These are phyloP conservation scores for Aspergillus fructus DNA, from an alignment of 2,329 filamentous ascomycete genomes.

Conservation along the genomic window DNA sequence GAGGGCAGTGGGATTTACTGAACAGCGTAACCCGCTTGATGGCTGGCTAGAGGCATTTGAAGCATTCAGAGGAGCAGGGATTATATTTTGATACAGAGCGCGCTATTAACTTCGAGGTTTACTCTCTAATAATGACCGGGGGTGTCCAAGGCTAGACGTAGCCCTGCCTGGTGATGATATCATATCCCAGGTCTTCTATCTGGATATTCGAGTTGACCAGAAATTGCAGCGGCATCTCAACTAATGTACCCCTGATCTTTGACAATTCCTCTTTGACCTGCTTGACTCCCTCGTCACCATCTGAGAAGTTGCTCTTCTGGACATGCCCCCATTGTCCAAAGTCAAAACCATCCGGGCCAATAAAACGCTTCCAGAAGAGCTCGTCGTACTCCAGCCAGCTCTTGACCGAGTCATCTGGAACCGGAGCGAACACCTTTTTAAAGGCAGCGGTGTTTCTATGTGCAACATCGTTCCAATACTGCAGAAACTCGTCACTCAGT, in stretches of 20 bases:
- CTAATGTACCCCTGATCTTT: not conserved
- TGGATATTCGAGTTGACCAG: not conserved
- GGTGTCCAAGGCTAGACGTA: not conserved
- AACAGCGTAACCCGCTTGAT: conserved; percentile 37
- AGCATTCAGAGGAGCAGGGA: conserved; percentile 41
- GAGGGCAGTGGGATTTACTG: conserved; percentile 40
- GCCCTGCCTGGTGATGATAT: not conserved
- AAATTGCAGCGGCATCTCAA: not conserved
- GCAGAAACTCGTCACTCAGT: not conserved
- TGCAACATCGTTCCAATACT: not conserved
- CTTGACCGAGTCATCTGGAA: not conserved
- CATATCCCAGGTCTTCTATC: not conserved
- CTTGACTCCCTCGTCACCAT: not conserved
- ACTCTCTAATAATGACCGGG: not conserved
- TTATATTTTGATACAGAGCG: conserved; percentile 36
- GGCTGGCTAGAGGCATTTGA: conserved; percentile 48
- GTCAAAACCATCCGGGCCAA: not conserved
- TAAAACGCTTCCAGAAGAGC: not conserved
- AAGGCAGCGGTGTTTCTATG: not conserved
- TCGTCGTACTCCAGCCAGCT: not conserved
- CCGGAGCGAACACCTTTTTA: not conserved
- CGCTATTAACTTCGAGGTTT: not conserved
- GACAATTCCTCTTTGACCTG: not conserved
- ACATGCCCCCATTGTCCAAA: not conserved
- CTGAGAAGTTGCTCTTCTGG: not conserved